Base-by-base conservation (phyloP, 495 filamentous ascomycete species). In the Niebla homalea region DNA sequence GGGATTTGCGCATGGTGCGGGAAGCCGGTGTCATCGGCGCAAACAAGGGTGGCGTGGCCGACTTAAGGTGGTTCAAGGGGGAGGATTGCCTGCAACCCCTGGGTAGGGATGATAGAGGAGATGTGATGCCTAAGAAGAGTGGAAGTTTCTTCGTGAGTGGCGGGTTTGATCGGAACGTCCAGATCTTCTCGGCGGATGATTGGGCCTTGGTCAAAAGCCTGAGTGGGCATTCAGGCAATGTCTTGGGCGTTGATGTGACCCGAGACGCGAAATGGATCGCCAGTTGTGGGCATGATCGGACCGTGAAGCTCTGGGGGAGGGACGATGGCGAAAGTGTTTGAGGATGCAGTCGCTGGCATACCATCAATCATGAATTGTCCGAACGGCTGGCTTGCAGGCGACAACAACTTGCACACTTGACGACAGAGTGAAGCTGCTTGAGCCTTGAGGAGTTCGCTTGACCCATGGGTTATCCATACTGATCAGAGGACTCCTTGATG, bases 131-230 rank as follows among this genome's bases (percentile, higher is more conserved):
- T 50, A 56, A 49, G 23, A 52, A 47, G 36, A 62, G 5, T n/a
- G 55, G 50, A 70, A 94, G 92, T 3, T 95, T 96, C 66, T 82
- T 97, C 52, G 84, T 95, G 5, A 84, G 78, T 10, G 79, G 83
- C 52, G 92, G 92, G 2, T 96, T 99, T 58, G 93, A 99, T 65
- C 87, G 89, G 64, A 89, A 88, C 55, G 85, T 97, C 65, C 94
- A 96, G 59, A 72, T 97, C 42, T 96, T 90, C 65, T 94, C 88
- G 18, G 88, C 87, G 1, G 92, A 97, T 62, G 92, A 97, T 64
- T 97, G 93, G 92, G 81, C 84, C 2, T 72, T 92, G 39, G 80
- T 87, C 48, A 93, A 93, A 67, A 82, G 80, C 10, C 67, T 99
- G 57, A 87, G 80, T 55, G 93, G 89, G 3, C 92, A 99, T 66